Evolutionary conservation across 495 filamentous ascomycete species (phyloP).

Genomic region (Aspergillus cavernicola): DNA sequence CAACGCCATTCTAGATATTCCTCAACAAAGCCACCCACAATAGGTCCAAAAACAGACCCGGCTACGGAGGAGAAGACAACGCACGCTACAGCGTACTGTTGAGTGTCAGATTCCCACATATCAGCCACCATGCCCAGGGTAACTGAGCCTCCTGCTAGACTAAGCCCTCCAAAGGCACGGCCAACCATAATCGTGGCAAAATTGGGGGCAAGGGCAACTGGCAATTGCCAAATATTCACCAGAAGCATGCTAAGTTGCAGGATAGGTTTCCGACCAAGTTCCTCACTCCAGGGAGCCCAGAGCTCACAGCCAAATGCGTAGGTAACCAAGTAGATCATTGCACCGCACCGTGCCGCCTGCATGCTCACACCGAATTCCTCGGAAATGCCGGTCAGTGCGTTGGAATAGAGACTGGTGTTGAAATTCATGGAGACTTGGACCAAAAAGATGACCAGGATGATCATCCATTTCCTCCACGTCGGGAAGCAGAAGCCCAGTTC

Average conservation of each 20-base stretch:
- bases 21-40: conserved; percentile 59
- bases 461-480: conserved; percentile 53
- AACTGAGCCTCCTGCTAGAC: conserved; percentile 59
- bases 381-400: conserved; percentile 47
- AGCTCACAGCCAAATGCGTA: conserved; percentile 66
- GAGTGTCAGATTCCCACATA: conserved; percentile 56
- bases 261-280: conserved; percentile 55
- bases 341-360: conserved; percentile 51
- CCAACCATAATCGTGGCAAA: conserved; percentile 54
- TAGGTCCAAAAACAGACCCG: conserved; percentile 57
- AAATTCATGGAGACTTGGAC: conserved; percentile 59
- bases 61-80: conserved; percentile 63
- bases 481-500: conserved; percentile 54
- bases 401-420: conserved; percentile 55
- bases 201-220: conserved; percentile 50
- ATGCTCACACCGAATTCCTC: conserved; percentile 45
- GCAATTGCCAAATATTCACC: conserved; percentile 57
- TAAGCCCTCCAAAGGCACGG: conserved; percentile 55
- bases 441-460: conserved; percentile 55
- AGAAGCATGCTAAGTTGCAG: conserved; percentile 53
- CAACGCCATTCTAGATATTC: conserved; percentile 48
- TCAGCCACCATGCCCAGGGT: conserved; percentile 62
- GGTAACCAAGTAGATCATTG: conserved; percentile 57
- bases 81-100: conserved; percentile 59
- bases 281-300: conserved; percentile 66